These are phyloP conservation scores for Aspergillus leporis DNA, from an alignment of 495 filamentous ascomycete species.

Conservation along the genomic window DNA sequence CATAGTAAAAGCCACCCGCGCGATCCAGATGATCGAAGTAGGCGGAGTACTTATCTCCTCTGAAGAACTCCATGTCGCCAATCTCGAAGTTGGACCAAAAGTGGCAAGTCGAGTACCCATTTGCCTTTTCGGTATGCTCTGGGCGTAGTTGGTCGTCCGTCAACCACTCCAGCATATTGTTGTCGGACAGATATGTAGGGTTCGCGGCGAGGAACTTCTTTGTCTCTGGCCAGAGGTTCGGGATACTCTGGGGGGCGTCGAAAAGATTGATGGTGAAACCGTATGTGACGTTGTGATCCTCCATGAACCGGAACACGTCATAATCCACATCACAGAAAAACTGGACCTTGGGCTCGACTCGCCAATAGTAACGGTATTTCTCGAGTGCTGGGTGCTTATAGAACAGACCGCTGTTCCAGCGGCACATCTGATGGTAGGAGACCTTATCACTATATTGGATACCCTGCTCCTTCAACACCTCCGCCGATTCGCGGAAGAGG, in stretches of 20 bases:
- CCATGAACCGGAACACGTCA: conserved; percentile 98
- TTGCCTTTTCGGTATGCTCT: conserved; percentile 72
- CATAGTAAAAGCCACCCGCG: conserved; percentile 97
- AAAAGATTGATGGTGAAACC: conserved; percentile 98
- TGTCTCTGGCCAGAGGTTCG: conserved; percentile 93
- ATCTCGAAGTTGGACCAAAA: conserved; percentile 99
- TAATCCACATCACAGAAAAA: conserved; percentile 99
- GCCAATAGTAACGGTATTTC: conserved; percentile 92
- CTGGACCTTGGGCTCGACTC: conserved; percentile 97
- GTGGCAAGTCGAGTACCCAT: conserved; percentile 98
- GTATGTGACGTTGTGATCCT: conserved; percentile 96
- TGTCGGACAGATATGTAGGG: conserved; percentile 74
- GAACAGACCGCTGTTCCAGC: conserved; percentile 98
- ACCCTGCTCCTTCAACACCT: conserved; percentile 76
- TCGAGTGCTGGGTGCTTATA: conserved; percentile 90
- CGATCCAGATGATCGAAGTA: conserved; percentile 97
- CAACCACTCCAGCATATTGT: conserved; percentile 88
- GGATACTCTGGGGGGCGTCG: conserved; percentile 82
- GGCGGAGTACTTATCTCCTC: conserved; percentile 84
- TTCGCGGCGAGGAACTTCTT: conserved; percentile 83
- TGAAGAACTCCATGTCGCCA: conserved; percentile 92
- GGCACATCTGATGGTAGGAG: conserved; percentile 99
- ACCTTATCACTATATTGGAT: conserved; percentile 86
- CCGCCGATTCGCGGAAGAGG: conserved; percentile 78
- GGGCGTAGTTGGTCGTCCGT: conserved; percentile 76